A percentile compares a stretch with the other conserved stretches of the same genome.
These are phyloP conservation scores for Chaetomiaceae sp. DNA, from an alignment of 2,329 filamentous ascomycete genomes.

Conservation along the genomic window DNA sequence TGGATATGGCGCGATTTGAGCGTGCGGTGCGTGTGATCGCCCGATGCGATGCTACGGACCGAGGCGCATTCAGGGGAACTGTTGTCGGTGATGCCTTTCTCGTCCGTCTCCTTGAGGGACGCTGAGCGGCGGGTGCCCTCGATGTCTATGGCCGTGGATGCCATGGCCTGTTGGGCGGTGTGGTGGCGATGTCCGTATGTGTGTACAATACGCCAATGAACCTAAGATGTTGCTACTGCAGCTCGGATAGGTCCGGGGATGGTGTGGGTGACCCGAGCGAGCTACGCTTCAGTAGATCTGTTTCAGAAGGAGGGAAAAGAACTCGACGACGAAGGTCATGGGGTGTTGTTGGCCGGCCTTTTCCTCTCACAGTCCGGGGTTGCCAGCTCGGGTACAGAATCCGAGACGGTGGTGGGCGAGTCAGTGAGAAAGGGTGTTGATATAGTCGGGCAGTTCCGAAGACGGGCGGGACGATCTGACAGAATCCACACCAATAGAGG, in stretches of 20 bases:
- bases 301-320: slow-evolving; percentile 31
- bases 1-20: slow-evolving; percentile 55
- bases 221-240: not conserved
- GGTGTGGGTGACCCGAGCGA: not conserved
- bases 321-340: slow-evolving; percentile 29
- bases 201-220: not conserved
- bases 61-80: slow-evolving; percentile 14
- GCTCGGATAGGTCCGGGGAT: not conserved
- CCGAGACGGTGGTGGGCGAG: not conserved
- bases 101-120: slow-evolving; percentile 7
- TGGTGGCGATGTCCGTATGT: too few relatives aligned
- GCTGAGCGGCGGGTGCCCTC: slow-evolving; percentile 3
- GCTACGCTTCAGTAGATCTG: slow-evolving; percentile 23
- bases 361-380: not conserved
- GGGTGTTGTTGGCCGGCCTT: not conserved
- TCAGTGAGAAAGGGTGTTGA: not conserved
- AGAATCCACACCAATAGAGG: too few relatives aligned
- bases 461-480: not conserved
- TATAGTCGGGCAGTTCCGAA: not conserved
- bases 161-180: slow-evolving; percentile 11
- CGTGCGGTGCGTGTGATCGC: slow-evolving; percentile 45
- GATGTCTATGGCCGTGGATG: slow-evolving; percentile 12
- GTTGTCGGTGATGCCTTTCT: slow-evolving; percentile 11
- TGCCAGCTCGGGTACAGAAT: not conserved
- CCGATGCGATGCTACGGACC: slow-evolving; percentile 12